Conservation (phyloP, 106 monocot genomes). For the Acanthochlamys bracteata region DNA sequence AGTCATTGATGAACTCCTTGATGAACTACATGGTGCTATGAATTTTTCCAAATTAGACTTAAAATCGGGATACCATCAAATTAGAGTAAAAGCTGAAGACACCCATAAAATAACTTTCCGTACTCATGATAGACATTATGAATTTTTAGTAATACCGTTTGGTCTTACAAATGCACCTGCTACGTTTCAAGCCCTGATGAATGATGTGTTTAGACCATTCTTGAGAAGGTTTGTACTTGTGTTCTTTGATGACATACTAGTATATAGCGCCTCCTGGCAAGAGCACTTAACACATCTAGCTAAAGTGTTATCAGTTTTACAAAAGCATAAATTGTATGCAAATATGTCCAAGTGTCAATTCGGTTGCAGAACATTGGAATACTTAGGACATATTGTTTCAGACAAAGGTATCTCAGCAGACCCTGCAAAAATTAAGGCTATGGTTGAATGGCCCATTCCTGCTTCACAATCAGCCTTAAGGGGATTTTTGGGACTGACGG, state of each 20-base stretch:
- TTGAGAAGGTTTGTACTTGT: not conserved
- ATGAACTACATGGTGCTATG: not conserved
- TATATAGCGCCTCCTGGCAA: not conserved
- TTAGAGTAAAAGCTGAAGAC: not conserved
- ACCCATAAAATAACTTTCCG: slow-evolving; percentile 1
- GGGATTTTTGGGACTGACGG: not conserved
- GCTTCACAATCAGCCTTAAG: not conserved
- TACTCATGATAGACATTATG: not conserved
- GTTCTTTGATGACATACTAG: not conserved
- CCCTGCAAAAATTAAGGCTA: not conserved
- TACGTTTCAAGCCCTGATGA: not conserved
- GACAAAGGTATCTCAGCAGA: not conserved
- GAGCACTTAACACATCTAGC: not conserved
- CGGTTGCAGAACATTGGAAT: not conserved
- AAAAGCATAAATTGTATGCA: not conserved
- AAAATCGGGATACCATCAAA: slow-evolving; percentile 9
- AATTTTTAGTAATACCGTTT: slow-evolving; percentile 2
- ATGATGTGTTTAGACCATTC: not conserved
- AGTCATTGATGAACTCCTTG: slow-evolving; percentile 9
- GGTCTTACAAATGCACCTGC: not conserved
- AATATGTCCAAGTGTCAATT: not conserved
- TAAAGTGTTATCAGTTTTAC: not conserved
- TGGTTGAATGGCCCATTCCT: not conserved
- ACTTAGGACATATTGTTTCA: not conserved
- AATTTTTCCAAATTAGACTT: slow-evolving; percentile 15